Evolutionary conservation across 1,139 yeast species (phyloP).

Genomic region (Hemisphaericaspora subhashii): DNA sequence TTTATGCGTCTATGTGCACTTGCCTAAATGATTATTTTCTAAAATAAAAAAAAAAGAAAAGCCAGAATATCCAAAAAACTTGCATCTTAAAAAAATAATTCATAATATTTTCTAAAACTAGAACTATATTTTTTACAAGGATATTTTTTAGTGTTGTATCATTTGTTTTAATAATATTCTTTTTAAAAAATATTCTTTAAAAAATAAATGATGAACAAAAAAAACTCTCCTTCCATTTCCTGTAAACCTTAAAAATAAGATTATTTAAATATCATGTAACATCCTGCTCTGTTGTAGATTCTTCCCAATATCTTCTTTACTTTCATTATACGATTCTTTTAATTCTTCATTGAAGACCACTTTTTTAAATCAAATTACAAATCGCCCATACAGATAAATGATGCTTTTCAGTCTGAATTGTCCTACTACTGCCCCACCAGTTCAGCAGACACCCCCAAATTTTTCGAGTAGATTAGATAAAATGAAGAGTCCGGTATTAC

Average conservation of each 20-base stretch:
- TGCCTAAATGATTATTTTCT: neutral
- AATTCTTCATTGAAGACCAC: no score
- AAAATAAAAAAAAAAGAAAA: neutral
- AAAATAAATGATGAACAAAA: conserved; percentile 1
- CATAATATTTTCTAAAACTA: neutral
- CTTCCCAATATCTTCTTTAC: neutral
- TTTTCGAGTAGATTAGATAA: conserved; percentile 3
- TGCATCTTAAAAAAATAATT: neutral
- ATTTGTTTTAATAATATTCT: no score
- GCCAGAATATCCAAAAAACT: neutral
- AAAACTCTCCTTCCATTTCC: conserved; percentile 1
- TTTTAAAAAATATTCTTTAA: neutral
- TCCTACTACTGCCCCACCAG: conserved; percentile 1
- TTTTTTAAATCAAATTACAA: no score
- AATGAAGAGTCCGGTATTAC: conserved; percentile 21
- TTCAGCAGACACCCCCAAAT: neutral
- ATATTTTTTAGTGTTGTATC: neutral
- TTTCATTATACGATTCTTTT: neutral
- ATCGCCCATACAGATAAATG: no score
- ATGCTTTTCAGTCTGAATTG: conserved; percentile 3
- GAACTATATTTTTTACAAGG: neutral
- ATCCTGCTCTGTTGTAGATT: neutral
- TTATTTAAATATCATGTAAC: conserved; percentile 3
- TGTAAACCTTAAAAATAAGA: neutral
- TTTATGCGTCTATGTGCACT: neutral